These are phyloP conservation scores for Penicillium goetzii DNA, from an alignment of 495 filamentous ascomycete species.

Conservation along the genomic window DNA sequence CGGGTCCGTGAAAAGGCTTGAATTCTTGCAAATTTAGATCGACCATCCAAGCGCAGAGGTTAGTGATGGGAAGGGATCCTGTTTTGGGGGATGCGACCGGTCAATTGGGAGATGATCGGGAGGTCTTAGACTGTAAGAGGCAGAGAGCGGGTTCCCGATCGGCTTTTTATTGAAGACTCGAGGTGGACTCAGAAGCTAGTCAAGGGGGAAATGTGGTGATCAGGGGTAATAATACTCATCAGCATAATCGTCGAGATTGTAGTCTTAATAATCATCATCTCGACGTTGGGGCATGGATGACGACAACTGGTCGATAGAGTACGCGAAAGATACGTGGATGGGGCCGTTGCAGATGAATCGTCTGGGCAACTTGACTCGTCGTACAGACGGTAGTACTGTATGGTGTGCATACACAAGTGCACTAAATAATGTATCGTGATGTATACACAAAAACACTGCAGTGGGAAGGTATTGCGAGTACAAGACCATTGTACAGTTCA, in stretches of 20 bases:
- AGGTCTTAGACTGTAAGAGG: constrained; percentile 4
- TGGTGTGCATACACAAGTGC: not conserved
- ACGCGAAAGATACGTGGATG: constrained; percentile 14
- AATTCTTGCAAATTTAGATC: constrained; percentile 35
- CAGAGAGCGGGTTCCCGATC: not conserved
- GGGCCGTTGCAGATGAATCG: constrained; percentile 17
- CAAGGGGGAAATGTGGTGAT: constrained; percentile 12
- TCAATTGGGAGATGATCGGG: not conserved
- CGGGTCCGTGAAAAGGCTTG: constrained; percentile 34
- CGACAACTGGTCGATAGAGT: constrained; percentile 23
- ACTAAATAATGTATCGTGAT: not conserved
- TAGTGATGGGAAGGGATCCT: not conserved
- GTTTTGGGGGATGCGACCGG: constrained; percentile 9
- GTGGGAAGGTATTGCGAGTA: constrained; percentile 7
- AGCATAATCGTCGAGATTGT: not conserved
- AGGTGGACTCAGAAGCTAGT: not conserved
- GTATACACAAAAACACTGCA: not conserved
- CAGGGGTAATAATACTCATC: constrained; percentile 17
- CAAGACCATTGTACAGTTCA: constrained; percentile 5
- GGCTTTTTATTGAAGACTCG: not conserved
- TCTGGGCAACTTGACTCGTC: constrained; percentile 1
- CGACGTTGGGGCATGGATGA: constrained; percentile 23
- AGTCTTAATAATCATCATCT: not conserved
- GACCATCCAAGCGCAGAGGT: constrained; percentile 18
- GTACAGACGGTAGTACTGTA: not conserved